These are phyloP conservation scores for Apiotrichum akiyoshidainum DNA, from an alignment of 1,284 basidiomycete species.

Conservation along the genomic window DNA sequence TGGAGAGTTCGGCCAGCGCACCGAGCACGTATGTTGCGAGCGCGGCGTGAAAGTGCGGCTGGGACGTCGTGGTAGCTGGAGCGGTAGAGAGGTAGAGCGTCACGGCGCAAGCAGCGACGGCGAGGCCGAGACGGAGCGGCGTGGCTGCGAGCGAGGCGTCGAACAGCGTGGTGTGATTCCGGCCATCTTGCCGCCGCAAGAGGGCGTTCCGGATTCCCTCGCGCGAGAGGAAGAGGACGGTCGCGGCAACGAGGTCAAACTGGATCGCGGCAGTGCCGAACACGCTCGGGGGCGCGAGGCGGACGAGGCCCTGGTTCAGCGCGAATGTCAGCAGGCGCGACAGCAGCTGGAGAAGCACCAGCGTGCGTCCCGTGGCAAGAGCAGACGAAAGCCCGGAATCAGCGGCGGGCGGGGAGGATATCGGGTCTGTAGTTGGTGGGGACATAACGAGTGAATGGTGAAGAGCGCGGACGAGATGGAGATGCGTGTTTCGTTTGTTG, in stretches of 20 bases:
- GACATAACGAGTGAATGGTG: too few relatives aligned
- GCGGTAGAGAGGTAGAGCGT: constrained; percentile 57
- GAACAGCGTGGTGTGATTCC: not conserved
- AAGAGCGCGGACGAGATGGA: too few relatives aligned
- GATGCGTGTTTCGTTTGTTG: too few relatives aligned
- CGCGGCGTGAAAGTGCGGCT: constrained; percentile 64
- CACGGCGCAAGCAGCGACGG: constrained; percentile 59
- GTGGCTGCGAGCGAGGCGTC: constrained; percentile 52
- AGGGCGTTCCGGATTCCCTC: constrained; percentile 86
- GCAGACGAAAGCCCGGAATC: not conserved
- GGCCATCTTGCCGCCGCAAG: constrained; percentile 45
- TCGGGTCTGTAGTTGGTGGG: not conserved
- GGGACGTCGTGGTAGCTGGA: constrained; percentile 56
- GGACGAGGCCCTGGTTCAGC: constrained; percentile 78
- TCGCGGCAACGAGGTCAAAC: constrained; percentile 79
- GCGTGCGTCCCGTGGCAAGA: constrained; percentile 57
- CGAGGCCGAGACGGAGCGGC: constrained; percentile 59
- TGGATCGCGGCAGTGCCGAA: constrained; percentile 84
- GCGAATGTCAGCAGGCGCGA: constrained; percentile 80
- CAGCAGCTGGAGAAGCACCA: constrained; percentile 80
- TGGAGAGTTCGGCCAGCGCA: constrained; percentile 69
- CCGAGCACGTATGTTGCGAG: constrained; percentile 69
- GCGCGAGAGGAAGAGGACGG: constrained; percentile 84
- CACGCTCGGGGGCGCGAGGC: constrained; percentile 76
- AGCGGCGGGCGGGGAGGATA: not conserved